These are phyloP conservation scores for Cornus florida DNA, from an alignment of 148 eudicot genomes.

Conservation along the genomic window DNA sequence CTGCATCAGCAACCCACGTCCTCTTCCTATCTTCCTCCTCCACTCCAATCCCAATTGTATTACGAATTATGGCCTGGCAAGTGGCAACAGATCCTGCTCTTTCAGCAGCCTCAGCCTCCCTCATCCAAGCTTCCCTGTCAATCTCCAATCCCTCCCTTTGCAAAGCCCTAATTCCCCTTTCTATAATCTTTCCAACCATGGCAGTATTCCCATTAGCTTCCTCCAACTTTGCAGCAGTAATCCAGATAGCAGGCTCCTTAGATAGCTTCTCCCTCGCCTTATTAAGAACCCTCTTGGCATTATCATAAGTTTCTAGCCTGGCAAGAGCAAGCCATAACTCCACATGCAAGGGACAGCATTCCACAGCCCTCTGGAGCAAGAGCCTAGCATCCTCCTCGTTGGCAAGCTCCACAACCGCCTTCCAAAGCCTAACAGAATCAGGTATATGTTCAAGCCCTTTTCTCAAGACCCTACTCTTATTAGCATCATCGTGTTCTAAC, in stretches of 20 bases:
- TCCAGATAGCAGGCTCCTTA: conserved; percentile 95
- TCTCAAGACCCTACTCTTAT: conserved; percentile 79
- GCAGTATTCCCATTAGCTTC: conserved; percentile 82
- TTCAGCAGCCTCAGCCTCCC: conserved; percentile 91
- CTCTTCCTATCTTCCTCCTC: conserved; percentile 97
- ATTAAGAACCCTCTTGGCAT: conserved; percentile 83
- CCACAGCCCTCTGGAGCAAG: conserved; percentile 84
- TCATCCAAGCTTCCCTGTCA: conserved; percentile 97
- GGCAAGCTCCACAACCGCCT: conserved; percentile 91
- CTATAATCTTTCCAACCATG: conserved; percentile 85
- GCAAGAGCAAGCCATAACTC: conserved; percentile 97
- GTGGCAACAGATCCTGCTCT: conserved; percentile 84
- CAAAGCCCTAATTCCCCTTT: conserved; percentile 84
- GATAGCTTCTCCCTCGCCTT: conserved; percentile 82
- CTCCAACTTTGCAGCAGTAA: conserved; percentile 92
- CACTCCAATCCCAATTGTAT: conserved; percentile 79
- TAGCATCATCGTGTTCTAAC: conserved; percentile 70
- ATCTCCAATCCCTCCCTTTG: conserved; percentile 79
- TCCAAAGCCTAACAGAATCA: conserved; percentile 95
- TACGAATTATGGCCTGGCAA: conserved; percentile 76
- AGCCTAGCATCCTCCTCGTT: conserved; percentile 86
- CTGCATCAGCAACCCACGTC: conserved; percentile 99
- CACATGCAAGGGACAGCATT: conserved; percentile 91
- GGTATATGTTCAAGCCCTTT: conserved; percentile 93
- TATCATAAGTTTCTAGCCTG: conserved; percentile 86